Conservation (phyloP, 192 early-diverging fungal genomes). For the Jimgerdemannia lactiflua region DNA sequence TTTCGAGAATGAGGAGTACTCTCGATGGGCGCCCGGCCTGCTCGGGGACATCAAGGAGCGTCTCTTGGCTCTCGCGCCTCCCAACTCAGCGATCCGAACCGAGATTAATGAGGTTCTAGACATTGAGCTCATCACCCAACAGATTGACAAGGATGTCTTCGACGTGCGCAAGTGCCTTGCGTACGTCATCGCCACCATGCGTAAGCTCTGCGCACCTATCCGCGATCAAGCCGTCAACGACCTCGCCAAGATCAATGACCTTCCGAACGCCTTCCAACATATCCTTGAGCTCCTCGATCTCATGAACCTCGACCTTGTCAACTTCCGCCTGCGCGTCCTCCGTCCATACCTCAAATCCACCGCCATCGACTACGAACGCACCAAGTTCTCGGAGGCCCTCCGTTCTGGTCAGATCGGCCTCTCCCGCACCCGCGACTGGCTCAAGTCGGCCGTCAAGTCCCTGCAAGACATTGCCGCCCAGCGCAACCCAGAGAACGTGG, state of each 20-base stretch:
- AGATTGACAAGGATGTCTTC: constrained; percentile 53
- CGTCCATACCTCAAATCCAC: constrained; percentile 66
- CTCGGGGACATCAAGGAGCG: constrained; percentile 56
- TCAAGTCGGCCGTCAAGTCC: constrained; percentile 34
- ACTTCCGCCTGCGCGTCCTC: constrained; percentile 65
- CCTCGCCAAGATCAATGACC: constrained; percentile 23
- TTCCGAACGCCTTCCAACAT: constrained; percentile 40
- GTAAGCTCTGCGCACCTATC: constrained; percentile 72
- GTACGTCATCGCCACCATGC: constrained; percentile 58
- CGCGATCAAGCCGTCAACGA: constrained; percentile 58
- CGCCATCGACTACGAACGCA: constrained; percentile 73
- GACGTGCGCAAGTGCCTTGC: constrained; percentile 44
- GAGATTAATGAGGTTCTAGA: constrained; percentile 69
- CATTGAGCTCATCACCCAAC: constrained; percentile 61
- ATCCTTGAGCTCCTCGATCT: constrained; percentile 63
- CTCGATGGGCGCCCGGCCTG: constrained; percentile 46
- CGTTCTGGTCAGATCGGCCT: constrained; percentile 38
- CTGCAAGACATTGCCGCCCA: constrained; percentile 27
- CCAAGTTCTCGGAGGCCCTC: constrained; percentile 62
- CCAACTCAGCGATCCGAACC: constrained; percentile 44
- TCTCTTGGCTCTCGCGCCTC: constrained; percentile 61
- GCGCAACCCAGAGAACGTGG: constrained; percentile 53
- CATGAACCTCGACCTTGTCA: constrained; percentile 83
- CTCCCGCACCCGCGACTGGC: constrained; percentile 59
- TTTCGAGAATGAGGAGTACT: constrained; percentile 43